Percentiles rank a stretch among this genome's conserved stretches.
Conservation (phyloP, 2,329 filamentous ascomycete species). For the Aschersonia sp. region DNA sequence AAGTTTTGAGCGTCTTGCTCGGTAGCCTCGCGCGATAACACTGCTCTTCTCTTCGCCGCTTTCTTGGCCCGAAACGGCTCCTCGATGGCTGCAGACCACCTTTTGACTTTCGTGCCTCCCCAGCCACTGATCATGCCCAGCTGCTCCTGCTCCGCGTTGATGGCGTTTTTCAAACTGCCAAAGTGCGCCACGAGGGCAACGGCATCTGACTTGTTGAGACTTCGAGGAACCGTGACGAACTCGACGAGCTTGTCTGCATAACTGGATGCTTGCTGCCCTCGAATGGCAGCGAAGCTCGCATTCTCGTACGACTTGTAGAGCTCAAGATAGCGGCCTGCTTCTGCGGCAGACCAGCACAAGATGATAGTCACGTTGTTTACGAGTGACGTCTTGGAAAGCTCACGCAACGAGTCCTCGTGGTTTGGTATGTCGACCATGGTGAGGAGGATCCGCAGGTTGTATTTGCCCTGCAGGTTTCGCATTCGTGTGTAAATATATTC, state of each 20-base stretch:
- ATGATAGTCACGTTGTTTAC: conserved; percentile 89
- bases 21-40: not conserved
- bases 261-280: conserved; percentile 66
- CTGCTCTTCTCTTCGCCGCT: conserved; percentile 34
- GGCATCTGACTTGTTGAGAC: conserved; percentile 89
- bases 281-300: conserved; percentile 65
- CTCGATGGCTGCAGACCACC: conserved; percentile 68
- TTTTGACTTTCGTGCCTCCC: conserved; percentile 88
- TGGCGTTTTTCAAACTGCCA: conserved; percentile 70
- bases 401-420: conserved; percentile 78
- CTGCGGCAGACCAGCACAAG: conserved; percentile 85
- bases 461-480: conserved; percentile 68
- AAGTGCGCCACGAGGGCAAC: conserved; percentile 83
- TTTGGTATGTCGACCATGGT: conserved; percentile 92
- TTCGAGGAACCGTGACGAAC: conserved; percentile 80
- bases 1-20: conserved; percentile 8
- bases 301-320: conserved; percentile 92
- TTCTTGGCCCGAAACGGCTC: conserved; percentile 72
- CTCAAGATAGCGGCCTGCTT: conserved; percentile 87
- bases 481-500: conserved; percentile 97
- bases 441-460: conserved; percentile 72
- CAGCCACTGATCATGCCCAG: conserved; percentile 75
- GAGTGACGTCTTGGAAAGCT: conserved; percentile 81
- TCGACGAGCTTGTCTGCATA: conserved; percentile 83
- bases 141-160: conserved; percentile 81